A percentile compares a stretch with the other conserved stretches of the same genome.
Evolutionary conservation across 164 flowering plant species (phyloP).

Genomic region (Macadamia integrifolia): DNA sequence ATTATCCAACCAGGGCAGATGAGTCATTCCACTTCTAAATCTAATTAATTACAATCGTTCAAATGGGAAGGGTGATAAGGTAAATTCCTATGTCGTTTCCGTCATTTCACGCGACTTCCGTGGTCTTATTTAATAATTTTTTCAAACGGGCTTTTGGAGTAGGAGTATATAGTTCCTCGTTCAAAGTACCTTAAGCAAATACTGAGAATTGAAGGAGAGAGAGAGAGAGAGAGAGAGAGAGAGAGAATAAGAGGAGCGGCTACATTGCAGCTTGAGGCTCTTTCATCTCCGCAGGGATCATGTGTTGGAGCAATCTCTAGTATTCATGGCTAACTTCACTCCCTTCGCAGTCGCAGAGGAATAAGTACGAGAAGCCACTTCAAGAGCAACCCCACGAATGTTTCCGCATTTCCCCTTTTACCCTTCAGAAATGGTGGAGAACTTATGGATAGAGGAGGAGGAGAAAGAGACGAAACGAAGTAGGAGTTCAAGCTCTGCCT

Average conservation of each 20-base stretch:
- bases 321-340: slow-evolving; percentile 3
- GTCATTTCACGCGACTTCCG: too few species aligned
- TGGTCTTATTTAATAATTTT: too few species aligned
- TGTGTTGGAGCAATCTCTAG: slow-evolving; percentile 13
- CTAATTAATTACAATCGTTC: too few species aligned
- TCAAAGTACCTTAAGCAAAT: too few species aligned
- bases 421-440: slow-evolving; percentile 4
- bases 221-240: not conserved
- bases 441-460: slow-evolving; percentile 12
- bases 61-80: too few species aligned
- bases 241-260: not conserved
- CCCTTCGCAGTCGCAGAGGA: not conserved
- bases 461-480: not conserved
- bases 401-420: not conserved
- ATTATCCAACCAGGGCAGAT: too few species aligned
- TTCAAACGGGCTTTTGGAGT: too few species aligned
- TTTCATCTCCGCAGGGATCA: slow-evolving; percentile 5
- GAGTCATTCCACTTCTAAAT: too few species aligned
- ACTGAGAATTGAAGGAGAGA: too few species aligned
- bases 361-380: not conserved
- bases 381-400: not conserved
- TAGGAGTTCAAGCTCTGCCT: not conserved
- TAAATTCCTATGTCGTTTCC: too few species aligned
- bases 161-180: too few species aligned
- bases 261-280: not conserved